Conservation (phyloP, 257 asterid species). For the Verbascum thapsus region DNA sequence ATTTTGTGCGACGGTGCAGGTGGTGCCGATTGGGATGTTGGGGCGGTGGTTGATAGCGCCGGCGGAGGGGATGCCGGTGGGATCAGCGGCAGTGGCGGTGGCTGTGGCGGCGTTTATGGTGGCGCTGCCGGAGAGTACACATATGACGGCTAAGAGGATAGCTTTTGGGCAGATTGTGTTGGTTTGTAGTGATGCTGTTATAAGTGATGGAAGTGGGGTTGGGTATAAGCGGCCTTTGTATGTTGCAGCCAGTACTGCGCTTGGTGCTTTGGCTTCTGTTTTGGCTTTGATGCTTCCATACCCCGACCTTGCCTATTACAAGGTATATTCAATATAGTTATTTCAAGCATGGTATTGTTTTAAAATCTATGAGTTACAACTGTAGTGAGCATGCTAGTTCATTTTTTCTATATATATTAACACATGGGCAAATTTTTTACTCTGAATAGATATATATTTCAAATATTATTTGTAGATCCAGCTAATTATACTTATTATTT, state of each 20-base stretch:
- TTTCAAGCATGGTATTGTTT: no score
- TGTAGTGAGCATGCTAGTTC: no score
- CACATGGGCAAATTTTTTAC: no score
- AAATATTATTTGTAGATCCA: no score
- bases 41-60: conserved; percentile 35
- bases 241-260: conserved; percentile 52
- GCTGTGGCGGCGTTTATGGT: conserved; percentile 46
- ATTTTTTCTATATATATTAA: no score
- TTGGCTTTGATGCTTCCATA: conserved; percentile 56
- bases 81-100: conserved; percentile 38
- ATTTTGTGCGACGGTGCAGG: conserved; percentile 49
- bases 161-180: conserved; percentile 75
- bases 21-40: conserved; percentile 51
- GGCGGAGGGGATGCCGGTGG: conserved; percentile 27
- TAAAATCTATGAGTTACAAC: no score
- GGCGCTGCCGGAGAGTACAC: conserved; percentile 52
- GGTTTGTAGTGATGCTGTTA: conserved; percentile 40
- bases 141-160: conserved; percentile 50
- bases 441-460: no score
- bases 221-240: conserved; percentile 47
- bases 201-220: conserved; percentile 14
- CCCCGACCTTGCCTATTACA: conserved; percentile 47
- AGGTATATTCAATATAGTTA: conserved; percentile 34
- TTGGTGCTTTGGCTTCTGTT: conserved; percentile 55
- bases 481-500: no score